These are phyloP conservation scores for Monosporascus cannonballus DNA, from an alignment of 2,329 filamentous ascomycete genomes.

Conservation along the genomic window DNA sequence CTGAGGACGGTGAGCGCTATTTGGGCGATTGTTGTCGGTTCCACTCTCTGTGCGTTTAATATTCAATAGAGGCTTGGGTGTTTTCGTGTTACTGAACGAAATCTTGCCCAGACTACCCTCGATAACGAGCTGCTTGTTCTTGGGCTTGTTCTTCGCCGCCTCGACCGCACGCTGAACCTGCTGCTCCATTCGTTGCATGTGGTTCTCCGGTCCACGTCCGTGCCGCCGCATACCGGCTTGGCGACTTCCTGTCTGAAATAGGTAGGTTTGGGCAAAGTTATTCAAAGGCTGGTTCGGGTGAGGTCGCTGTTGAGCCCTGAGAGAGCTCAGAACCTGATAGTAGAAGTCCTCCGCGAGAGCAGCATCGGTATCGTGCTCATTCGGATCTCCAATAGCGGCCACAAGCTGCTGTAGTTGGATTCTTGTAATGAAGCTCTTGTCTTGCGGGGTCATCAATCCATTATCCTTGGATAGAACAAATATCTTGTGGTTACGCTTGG, in stretches of 20 bases:
- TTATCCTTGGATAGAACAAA: slow-evolving; percentile 90
- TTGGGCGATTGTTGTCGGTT: slow-evolving; percentile 49
- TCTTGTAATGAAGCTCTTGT: slow-evolving; percentile 98
- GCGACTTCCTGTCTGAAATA: slow-evolving; percentile 88
- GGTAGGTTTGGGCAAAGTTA: slow-evolving; percentile 95
- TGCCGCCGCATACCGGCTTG: slow-evolving; percentile 70
- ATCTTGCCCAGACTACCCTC: slow-evolving; percentile 97
- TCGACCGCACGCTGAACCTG: slow-evolving; percentile 97
- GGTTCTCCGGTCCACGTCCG: slow-evolving; percentile 82
- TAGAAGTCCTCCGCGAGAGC: slow-evolving; percentile 92
- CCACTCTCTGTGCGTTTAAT: slow-evolving; percentile 79
- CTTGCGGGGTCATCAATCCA: slow-evolving; percentile 95
- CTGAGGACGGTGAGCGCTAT: slow-evolving; percentile 36
- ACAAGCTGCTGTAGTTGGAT: slow-evolving; percentile 97
- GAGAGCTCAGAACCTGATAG: slow-evolving; percentile 95
- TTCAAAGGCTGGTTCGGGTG: slow-evolving; percentile 89
- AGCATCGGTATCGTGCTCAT: slow-evolving; percentile 73
- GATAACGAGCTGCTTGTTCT: slow-evolving; percentile 94
- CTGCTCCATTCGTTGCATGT: slow-evolving; percentile 98
- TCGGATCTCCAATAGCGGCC: slow-evolving; percentile 80
- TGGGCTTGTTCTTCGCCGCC: slow-evolving; percentile 93
- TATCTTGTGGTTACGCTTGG: slow-evolving; percentile 98
- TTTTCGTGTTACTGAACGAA: slow-evolving; percentile 98
- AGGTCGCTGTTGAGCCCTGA: slow-evolving; percentile 81
- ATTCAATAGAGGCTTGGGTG: slow-evolving; percentile 88